A percentile compares a stretch with the other conserved stretches of the same genome.
phyloP scores from a whole-genome alignment of 257 asterid species.

The Solanum corneliomulleri region DNA sequence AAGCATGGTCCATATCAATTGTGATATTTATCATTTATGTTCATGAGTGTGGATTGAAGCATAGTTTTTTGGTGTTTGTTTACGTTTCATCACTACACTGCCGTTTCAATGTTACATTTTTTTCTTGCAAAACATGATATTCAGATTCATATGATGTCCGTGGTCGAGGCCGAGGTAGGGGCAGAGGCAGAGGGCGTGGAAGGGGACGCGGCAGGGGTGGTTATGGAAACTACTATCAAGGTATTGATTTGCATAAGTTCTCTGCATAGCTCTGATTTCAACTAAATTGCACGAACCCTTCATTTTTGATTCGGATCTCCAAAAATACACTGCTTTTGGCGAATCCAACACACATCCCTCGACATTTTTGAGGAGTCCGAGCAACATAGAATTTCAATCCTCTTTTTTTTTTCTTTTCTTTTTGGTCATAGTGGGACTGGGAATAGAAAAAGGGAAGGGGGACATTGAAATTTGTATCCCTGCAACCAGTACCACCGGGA shows the following conservation, averaged over 20 bases:
- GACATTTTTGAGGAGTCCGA: neutral
- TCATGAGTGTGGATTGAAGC: neutral
- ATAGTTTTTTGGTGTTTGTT: neutral
- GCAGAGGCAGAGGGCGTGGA: constrained; percentile 17
- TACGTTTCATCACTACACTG: neutral
- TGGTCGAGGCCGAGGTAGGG: constrained; percentile 23
- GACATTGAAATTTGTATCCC: neutral
- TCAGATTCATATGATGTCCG: constrained; percentile 23
- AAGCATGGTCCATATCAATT: neutral
- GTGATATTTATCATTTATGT: neutral
- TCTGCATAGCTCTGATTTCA: neutral
- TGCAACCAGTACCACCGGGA: neutral
- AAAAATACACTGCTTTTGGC: neutral
- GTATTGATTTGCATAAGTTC: constrained; percentile 2
- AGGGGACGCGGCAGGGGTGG: constrained; percentile 25
- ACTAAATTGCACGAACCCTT: neutral
- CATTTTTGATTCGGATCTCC: neutral
- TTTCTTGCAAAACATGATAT: neutral
- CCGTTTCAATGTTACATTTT: neutral
- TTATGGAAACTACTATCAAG: constrained; percentile 30
- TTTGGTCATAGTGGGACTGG: too few relatives aligned
- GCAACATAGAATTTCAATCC: neutral
- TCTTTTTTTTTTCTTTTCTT: neutral
- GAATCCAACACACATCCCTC: neutral
- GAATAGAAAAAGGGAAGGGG: neutral